These are phyloP conservation scores for Pterulicium gracile DNA, from an alignment of 1,284 basidiomycete species.

Conservation along the genomic window DNA sequence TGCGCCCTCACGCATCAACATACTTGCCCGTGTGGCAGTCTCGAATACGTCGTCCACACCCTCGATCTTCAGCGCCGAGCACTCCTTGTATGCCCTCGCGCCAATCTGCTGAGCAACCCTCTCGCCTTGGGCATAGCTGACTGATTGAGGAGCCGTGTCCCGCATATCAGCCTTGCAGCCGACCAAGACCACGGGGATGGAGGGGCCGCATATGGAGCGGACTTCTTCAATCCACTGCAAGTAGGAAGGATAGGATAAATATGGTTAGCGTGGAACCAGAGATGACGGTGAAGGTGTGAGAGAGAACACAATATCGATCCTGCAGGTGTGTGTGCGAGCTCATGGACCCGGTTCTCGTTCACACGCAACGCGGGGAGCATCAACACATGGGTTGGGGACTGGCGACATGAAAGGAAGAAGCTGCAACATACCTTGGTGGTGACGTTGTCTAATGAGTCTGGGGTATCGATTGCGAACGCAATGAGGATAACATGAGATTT, in stretches of 20 bases:
- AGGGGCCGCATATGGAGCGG: slow-evolving; percentile 79
- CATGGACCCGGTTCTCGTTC: neutral
- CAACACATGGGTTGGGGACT: neutral
- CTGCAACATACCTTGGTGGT: slow-evolving; percentile 60
- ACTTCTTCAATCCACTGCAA: slow-evolving; percentile 95
- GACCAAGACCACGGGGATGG: slow-evolving; percentile 75
- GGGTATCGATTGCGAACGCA: slow-evolving; percentile 92
- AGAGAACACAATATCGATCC: too few relatives aligned
- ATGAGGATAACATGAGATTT: slow-evolving; percentile 99
- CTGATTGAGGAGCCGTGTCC: slow-evolving; percentile 33
- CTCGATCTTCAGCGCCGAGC: slow-evolving; percentile 82
- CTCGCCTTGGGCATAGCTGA: slow-evolving; percentile 68
- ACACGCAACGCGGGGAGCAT: neutral
- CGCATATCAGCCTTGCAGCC: slow-evolving; percentile 84
- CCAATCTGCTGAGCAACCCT: slow-evolving; percentile 72
- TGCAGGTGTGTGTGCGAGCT: too few relatives aligned
- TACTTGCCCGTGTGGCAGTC: slow-evolving; percentile 86
- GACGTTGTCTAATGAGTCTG: slow-evolving; percentile 95
- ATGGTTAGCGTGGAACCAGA: slow-evolving; percentile 10
- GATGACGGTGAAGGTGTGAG: too few relatives aligned
- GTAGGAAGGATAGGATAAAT: slow-evolving; percentile 8
- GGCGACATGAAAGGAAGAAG: slow-evolving; percentile 5
- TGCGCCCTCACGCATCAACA: slow-evolving; percentile 83
- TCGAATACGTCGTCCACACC: slow-evolving; percentile 96
- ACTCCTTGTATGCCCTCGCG: slow-evolving; percentile 88